Percentiles rank a stretch among this genome's conserved stretches.
phyloP scores from a whole-genome alignment of 2,329 filamentous ascomycete genomes.

The Macrophomina phaseolina region DNA sequence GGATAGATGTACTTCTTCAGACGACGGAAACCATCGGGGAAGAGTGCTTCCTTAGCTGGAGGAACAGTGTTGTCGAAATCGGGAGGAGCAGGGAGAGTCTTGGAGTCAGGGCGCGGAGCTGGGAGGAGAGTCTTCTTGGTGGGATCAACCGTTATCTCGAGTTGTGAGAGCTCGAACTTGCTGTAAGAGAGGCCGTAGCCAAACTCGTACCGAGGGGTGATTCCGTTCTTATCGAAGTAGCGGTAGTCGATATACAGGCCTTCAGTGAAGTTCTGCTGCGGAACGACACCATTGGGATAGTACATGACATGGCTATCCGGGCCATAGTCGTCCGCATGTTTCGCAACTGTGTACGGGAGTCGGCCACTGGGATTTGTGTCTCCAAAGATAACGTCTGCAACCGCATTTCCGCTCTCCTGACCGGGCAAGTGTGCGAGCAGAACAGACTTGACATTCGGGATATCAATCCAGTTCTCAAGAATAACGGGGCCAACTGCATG shows the following conservation, averaged over 20 bases:
- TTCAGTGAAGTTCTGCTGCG: constrained; percentile 58
- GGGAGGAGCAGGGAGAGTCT: constrained; percentile 27
- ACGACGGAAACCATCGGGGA: constrained; percentile 65
- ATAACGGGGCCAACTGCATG: constrained; percentile 85
- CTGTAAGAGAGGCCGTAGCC: constrained; percentile 48
- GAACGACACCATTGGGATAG: constrained; percentile 47
- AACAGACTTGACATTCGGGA: constrained; percentile 50
- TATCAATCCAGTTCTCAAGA: constrained; percentile 79
- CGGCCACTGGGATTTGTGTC: constrained; percentile 47
- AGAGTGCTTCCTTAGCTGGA: constrained; percentile 61
- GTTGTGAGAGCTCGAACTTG: constrained; percentile 34
- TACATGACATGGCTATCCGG: constrained; percentile 39
- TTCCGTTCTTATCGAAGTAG: constrained; percentile 52
- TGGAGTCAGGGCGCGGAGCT: constrained; percentile 12
- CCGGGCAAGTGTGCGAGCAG: constrained; percentile 50
- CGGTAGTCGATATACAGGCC: constrained; percentile 61
- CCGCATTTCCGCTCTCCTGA: constrained; percentile 48
- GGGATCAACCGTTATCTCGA: constrained; percentile 40
- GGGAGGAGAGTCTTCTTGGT: constrained; percentile 52
- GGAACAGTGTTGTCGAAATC: constrained; percentile 54
- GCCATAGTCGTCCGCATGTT: constrained; percentile 39
- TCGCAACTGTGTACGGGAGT: constrained; percentile 48
- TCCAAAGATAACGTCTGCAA: constrained; percentile 49
- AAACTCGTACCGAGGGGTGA: constrained; percentile 41
- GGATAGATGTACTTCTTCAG: constrained; percentile 73